A percentile compares a stretch with the other conserved stretches of the same genome.
phyloP scores from a whole-genome alignment of 331 rosid genomes.

The Dryas integrifolia region DNA sequence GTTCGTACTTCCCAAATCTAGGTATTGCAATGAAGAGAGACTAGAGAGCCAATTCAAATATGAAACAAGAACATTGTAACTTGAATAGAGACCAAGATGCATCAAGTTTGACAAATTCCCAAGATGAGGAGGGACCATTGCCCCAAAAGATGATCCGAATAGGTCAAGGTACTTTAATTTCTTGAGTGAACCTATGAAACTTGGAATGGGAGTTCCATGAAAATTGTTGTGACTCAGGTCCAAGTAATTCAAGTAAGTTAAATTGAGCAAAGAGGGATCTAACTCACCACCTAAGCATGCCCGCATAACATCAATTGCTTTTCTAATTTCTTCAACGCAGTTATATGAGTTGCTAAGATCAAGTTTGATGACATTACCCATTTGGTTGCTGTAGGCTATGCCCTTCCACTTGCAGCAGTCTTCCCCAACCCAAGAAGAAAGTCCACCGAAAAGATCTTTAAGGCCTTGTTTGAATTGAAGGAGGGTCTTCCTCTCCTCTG shows the following conservation, averaged over 20 bases:
- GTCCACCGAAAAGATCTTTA: slow-evolving; percentile 8
- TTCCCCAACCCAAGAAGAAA: slow-evolving; percentile 21
- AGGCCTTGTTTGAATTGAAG: slow-evolving; percentile 25
- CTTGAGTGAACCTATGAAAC: slow-evolving; percentile 2
- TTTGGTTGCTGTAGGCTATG: slow-evolving; percentile 4
- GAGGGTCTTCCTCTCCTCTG: slow-evolving; percentile 27
- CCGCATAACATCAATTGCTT: neutral
- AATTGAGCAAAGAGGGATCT: slow-evolving; percentile 15
- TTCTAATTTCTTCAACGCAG: neutral
- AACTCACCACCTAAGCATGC: neutral
- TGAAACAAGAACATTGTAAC: neutral
- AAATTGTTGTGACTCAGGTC: slow-evolving; percentile 9
- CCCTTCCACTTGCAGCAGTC: slow-evolving; percentile 30
- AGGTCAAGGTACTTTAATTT: slow-evolving; percentile 7
- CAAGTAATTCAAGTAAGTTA: slow-evolving; percentile 2
- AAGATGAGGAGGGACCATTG: slow-evolving; percentile 3
- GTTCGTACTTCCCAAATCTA: slow-evolving; percentile 12
- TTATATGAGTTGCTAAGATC: neutral
- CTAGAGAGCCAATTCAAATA: slow-evolving; percentile 8
- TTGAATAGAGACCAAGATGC: neutral
- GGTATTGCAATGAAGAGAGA: slow-evolving; percentile 22
- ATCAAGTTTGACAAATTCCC: slow-evolving; percentile 2
- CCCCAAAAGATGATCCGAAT: neutral
- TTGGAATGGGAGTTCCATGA: neutral
- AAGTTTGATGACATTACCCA: neutral